Base-by-base conservation (phyloP, 805 yeast species). In the Lachancea sp. region DNA sequence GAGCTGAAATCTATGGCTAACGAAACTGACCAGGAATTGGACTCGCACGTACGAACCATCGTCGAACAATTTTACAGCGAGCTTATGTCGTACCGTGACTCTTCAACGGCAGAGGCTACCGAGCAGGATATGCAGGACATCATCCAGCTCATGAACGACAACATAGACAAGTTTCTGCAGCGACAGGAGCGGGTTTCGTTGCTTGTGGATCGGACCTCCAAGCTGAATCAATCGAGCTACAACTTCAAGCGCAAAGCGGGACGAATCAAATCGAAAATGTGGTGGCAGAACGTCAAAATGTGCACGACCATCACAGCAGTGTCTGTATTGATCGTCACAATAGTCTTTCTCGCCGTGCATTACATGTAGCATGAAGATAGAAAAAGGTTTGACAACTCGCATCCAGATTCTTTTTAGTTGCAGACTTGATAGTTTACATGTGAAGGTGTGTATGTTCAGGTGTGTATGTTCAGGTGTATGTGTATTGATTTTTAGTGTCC, bases 191-290 rank as follows among this genome's bases (percentile, higher is more conserved):
- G 85, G 42, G 78, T 87, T 47, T 76, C 78, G 52, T 63, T 75
- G 33, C 70, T 87, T 50, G 91, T 87, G 26, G 85, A 82, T 61
- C 87, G 87, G 61, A 88, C 96, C 1, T 82, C 84, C 49, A 72
- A 79, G 43, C 72, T 87, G 62, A 85, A 81, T 52, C 72, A 76
- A 33, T 77, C 78, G 30, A 78, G 93, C 8, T 75, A 71, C 65
- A 74, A 82, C 22, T 87, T 87, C 60, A 79, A 86, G 52, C 78
- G 82, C 51, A 74, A 79, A 48, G 82, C 95, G 1, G 77, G 74
- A 19, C 70, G 73, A 42, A 73, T 85, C 30, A 78, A 78, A 53
- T 69, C 85, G 32, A 74, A 72, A 48, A 72, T 85, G 76, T 84
- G 95, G 90, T 75, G 82, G 74, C 71, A 75, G 41, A 80, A 76